Conservation (phyloP, 768 basidiomycete genomes). For the Boletales sp. region DNA sequence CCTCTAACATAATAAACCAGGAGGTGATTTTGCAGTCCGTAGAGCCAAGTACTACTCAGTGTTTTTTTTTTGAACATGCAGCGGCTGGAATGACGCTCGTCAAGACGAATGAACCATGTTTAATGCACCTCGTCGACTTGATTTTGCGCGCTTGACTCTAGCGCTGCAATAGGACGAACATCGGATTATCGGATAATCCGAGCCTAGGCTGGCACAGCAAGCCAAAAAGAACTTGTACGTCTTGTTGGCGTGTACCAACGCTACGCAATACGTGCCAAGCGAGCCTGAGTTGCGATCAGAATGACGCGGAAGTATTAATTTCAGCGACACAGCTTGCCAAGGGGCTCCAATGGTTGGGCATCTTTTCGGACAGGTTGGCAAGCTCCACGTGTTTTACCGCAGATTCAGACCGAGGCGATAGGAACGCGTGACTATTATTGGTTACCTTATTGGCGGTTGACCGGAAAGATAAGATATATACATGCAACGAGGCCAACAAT, state of each 20-base stretch:
- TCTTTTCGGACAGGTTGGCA: background rate
- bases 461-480: conserved; percentile 8
- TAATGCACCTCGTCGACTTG: background rate
- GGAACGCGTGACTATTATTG: background rate
- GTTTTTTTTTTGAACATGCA: too few relatives aligned
- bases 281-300: background rate
- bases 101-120: too few relatives aligned
- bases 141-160: background rate
- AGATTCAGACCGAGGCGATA: conserved; percentile 4
- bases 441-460: background rate
- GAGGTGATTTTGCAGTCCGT: too few relatives aligned
- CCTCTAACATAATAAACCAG: too few relatives aligned
- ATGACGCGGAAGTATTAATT: background rate
- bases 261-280: too few relatives aligned
- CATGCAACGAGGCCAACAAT: conserved; percentile 3
- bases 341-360: conserved; percentile 1
- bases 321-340: conserved; percentile 22
- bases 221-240: conserved; percentile 1
- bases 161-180: too few relatives aligned
- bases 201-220: conserved; percentile 3
- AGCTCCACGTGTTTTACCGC: background rate
- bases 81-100: too few relatives aligned
- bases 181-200: background rate
- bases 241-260: background rate
- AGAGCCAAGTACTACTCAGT: too few relatives aligned